Evolutionary conservation across 2,329 filamentous ascomycete species (phyloP).

Genomic region (Neonectria faginata): DNA sequence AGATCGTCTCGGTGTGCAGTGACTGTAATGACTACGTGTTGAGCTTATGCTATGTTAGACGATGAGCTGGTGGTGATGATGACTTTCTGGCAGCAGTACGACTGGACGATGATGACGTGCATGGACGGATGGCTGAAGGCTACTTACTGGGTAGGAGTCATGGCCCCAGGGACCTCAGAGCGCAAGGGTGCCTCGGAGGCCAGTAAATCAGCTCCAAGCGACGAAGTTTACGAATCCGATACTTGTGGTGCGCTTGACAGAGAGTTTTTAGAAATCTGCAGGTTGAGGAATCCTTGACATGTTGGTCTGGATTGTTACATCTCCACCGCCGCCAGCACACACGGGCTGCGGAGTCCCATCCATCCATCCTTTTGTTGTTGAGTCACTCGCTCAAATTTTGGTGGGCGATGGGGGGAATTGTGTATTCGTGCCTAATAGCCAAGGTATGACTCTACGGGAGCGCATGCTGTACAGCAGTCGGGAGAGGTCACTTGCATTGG

Average conservation of each 20-base stretch:
- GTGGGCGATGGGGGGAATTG: conserved; percentile 6
- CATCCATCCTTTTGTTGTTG: conserved; percentile 15
- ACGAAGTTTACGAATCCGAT: background rate
- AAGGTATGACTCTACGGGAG: conserved; percentile 15
- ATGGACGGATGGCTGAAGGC: conserved; percentile 17
- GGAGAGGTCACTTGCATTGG: conserved; percentile 17
- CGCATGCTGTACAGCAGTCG: conserved; percentile 7
- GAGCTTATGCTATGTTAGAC: conserved; percentile 18
- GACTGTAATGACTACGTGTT: conserved; percentile 27
- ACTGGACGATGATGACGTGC: conserved; percentile 19
- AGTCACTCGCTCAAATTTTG: conserved; percentile 22
- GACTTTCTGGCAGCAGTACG: background rate
- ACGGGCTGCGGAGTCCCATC: conserved; percentile 10
- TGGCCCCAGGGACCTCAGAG: background rate
- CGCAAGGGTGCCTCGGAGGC: background rate
- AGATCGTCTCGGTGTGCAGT: conserved; percentile 11
- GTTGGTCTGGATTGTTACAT: conserved; percentile 6
- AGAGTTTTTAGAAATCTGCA: background rate
- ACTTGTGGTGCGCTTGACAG: background rate
- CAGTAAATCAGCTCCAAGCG: background rate
- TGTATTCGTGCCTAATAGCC: background rate
- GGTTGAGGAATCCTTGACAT: background rate
- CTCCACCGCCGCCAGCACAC: conserved; percentile 2
- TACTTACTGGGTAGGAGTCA: background rate
- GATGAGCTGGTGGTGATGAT: conserved; percentile 6